Base-by-base conservation (phyloP, 106 monocot species). In the Ottelia alismoides region DNA sequence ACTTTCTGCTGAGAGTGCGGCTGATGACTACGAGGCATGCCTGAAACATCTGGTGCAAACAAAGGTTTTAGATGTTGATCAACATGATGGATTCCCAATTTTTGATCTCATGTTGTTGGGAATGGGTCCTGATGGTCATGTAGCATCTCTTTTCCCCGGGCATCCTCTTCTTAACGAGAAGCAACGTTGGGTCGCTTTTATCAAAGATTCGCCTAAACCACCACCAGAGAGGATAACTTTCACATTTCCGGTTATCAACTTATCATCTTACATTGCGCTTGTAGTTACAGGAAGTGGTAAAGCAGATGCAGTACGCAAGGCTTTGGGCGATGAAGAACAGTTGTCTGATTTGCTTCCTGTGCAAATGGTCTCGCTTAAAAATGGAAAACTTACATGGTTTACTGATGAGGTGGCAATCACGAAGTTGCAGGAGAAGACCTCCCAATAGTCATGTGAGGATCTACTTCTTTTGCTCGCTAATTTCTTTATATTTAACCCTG, bases 401-500 rank as follows among this genome's bases (percentile, higher is more conserved):
- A 2, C 28, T 17, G 59, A 59, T 25, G 46, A 46, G 18, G 43
- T 11, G 3, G 59, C 59, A 45, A 46, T 21, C 25, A 45, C 44
- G 11, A 69, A 70, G 59, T 51, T 85, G 30, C 35, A 50, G 3
- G 51, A 61, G 24, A 52, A 65, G 31, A 32, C 63, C 45, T 49
- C 5, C 30, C 19, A 44, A 51, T 65, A 50, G 40, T 20, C 14
- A 25, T 30, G n/a, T 23, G 47, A 62, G 70, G n/a, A n/a, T n/a
- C n/a, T n/a, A n/a, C n/a, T n/a, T n/a, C n/a, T n/a, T n/a, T n/a
- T n/a, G n/a, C n/a, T n/a, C n/a, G n/a, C n/a, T n/a, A n/a, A n/a
- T n/a, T n/a, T n/a, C n/a, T n/a, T n/a, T n/a, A n/a, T n/a, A n/a
- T n/a, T n/a, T n/a, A n/a, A n/a, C n/a, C n/a, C n/a, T n/a, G n/a